Evolutionary conservation across 805 yeast species (phyloP).

Genomic region (Starmerella vitae): DNA sequence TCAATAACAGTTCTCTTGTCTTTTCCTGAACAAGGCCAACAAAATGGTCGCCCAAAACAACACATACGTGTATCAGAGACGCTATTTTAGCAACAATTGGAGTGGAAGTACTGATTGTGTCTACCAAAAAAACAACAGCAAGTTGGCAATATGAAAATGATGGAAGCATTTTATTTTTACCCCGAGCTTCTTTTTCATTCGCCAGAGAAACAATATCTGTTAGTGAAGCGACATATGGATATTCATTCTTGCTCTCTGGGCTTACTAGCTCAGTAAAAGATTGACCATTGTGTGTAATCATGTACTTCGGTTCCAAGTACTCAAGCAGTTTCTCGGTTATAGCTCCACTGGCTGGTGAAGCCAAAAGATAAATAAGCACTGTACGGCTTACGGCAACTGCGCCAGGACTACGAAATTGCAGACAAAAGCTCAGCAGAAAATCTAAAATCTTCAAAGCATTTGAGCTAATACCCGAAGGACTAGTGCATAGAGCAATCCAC

Average conservation of each 20-base stretch:
- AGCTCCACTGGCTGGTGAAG: slow-evolving; percentile 40
- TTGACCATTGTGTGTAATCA: slow-evolving; percentile 37
- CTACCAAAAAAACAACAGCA: slow-evolving; percentile 73
- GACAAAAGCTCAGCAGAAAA: slow-evolving; percentile 52
- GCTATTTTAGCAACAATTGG: slow-evolving; percentile 50
- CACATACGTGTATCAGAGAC: slow-evolving; percentile 59
- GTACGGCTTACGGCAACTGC: slow-evolving; percentile 73
- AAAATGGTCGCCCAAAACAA: slow-evolving; percentile 80
- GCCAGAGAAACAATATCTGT: slow-evolving; percentile 40
- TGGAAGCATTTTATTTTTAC: slow-evolving; percentile 27
- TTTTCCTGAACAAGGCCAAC: slow-evolving; percentile 70
- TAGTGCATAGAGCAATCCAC: slow-evolving; percentile 88
- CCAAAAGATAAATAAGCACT: slow-evolving; percentile 54
- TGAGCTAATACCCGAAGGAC: slow-evolving; percentile 37
- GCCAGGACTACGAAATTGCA: slow-evolving; percentile 53
- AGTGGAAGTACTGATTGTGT: slow-evolving; percentile 54
- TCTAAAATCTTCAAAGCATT: slow-evolving; percentile 62
- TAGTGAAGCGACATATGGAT: slow-evolving; percentile 69
- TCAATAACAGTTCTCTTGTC: slow-evolving; percentile 61
- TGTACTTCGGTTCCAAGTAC: slow-evolving; percentile 67
- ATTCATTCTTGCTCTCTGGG: slow-evolving; percentile 24
- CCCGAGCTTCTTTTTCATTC: slow-evolving; percentile 31
- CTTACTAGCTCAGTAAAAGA: slow-evolving; percentile 6
- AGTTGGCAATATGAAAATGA: slow-evolving; percentile 79
- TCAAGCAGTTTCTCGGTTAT: slow-evolving; percentile 47